phyloP scores from a whole-genome alignment of 257 asterid genomes.

The Knoxia roxburghii region DNA sequence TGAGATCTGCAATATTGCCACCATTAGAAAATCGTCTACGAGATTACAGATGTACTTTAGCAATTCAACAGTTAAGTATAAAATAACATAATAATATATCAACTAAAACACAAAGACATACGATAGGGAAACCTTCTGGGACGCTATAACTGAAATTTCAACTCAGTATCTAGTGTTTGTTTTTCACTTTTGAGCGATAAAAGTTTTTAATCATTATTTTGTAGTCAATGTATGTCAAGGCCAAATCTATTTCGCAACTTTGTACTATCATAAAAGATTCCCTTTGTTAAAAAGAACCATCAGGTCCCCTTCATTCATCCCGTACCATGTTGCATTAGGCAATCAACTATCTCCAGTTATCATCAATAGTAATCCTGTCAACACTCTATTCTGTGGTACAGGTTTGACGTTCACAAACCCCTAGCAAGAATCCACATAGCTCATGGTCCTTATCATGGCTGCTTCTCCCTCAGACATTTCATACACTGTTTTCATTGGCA shows the following conservation, averaged over 20 bases:
- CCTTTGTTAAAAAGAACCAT: too few relatives aligned
- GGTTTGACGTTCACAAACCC: neutral
- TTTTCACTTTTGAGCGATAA: neutral
- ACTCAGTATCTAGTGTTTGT: neutral
- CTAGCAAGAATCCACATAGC: neutral
- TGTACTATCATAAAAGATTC: too few relatives aligned
- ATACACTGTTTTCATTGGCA: neutral
- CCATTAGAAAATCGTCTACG: neutral
- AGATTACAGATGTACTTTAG: neutral
- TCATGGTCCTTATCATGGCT: neutral
- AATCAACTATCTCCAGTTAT: neutral
- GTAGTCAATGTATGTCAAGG: neutral
- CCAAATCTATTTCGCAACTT: too few relatives aligned
- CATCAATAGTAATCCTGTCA: neutral
- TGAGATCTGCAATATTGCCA: conserved; percentile 9
- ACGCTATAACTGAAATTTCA: neutral
- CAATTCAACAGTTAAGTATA: neutral
- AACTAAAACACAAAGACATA: neutral
- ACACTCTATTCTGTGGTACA: neutral
- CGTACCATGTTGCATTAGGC: neutral
- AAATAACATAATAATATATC: neutral
- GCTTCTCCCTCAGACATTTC: neutral
- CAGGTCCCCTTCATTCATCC: neutral
- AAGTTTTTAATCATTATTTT: neutral
- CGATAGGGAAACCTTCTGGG: neutral